Evolutionary conservation across 768 basidiomycete genomes (phyloP), one percentile per base, ranked within the genome.

Genomic region (Termitomyces sp.): DNA sequence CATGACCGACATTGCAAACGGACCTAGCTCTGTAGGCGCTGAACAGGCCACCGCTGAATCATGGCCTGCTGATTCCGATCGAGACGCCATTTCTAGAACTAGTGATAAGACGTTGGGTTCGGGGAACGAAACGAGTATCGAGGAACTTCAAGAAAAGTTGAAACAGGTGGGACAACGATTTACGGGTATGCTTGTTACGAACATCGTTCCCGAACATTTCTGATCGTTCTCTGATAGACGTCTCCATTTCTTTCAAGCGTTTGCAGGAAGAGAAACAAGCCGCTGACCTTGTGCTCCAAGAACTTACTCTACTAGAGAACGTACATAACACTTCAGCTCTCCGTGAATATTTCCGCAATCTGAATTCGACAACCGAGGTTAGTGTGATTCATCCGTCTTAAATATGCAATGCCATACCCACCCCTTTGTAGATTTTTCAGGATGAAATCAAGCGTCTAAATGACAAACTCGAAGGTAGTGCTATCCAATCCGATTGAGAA

Each of bases 361-460:
- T 90, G 60, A 79, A 81, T 45, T 76, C 83, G 28, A 95, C 93
- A 70, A 76, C 81, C 9, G 86, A 92, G 77, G 94, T 93, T 64
- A 61, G 85, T 60, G 18, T 36, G 39, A 20, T 33, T 33, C 13
- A 18, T 50, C 42, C 6, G 56, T 46, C 57, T 58, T 36, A 58
- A 1, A 1, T 6, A n/a, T 42, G 32, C 12, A 15, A 24, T 54
- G 38, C 20, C 5, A 51, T 59, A 16, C 12, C 24, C 40, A 65
- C 38, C 32, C 53, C 9, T 22, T 39, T 55, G 24, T 61, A 93
- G 89, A 79, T 86, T 55, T 81, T 84, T 42, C 85, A 89, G 66
- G 86, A 86, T n/a, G 94, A 97, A 68, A 83, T 94, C 65, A 87
- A 85, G 65, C 83, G 89, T 46, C 74, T 97, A 35, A 87, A 81